These are phyloP conservation scores for Agmasoma carcini DNA, from an alignment of 371 early-diverging fungal species.

Conservation along the genomic window DNA sequence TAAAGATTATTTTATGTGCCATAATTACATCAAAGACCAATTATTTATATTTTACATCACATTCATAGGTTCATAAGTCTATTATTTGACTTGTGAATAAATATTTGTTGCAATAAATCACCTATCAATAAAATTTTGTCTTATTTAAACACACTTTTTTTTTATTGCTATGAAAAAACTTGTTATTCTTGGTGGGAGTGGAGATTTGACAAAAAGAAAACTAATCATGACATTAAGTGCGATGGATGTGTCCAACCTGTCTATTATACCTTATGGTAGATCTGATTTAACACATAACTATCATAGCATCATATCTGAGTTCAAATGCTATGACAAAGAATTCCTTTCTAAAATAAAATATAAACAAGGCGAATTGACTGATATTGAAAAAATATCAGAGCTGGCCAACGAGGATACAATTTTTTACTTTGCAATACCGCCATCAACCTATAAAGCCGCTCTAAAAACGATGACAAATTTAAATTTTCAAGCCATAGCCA, in stretches of 20 bases:
- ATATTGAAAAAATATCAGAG: slow-evolving; percentile 54
- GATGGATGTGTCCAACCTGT: slow-evolving; percentile 60
- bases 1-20: too few species aligned
- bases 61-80: too few species aligned
- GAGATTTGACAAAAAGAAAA: slow-evolving; percentile 59
- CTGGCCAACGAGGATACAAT: slow-evolving; percentile 48
- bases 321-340: slow-evolving; percentile 55
- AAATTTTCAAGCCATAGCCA: slow-evolving; percentile 59
- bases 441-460: slow-evolving; percentile 72
- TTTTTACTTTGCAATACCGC: slow-evolving; percentile 93
- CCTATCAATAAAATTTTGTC: not conserved
- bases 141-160: not conserved
- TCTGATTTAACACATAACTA: slow-evolving; percentile 65
- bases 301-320: slow-evolving; percentile 59
- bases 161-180: slow-evolving; percentile 8
- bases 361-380: slow-evolving; percentile 70
- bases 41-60: too few species aligned
- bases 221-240: slow-evolving; percentile 81
- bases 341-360: slow-evolving; percentile 68
- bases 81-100: too few species aligned
- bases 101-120: too few species aligned
- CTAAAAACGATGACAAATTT: slow-evolving; percentile 57
- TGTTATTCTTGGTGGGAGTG: slow-evolving; percentile 53
- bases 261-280: slow-evolving; percentile 84
- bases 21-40: too few species aligned